Conservation (phyloP, 495 filamentous ascomycete species). For the Staphylotrichum tortipilum region DNA sequence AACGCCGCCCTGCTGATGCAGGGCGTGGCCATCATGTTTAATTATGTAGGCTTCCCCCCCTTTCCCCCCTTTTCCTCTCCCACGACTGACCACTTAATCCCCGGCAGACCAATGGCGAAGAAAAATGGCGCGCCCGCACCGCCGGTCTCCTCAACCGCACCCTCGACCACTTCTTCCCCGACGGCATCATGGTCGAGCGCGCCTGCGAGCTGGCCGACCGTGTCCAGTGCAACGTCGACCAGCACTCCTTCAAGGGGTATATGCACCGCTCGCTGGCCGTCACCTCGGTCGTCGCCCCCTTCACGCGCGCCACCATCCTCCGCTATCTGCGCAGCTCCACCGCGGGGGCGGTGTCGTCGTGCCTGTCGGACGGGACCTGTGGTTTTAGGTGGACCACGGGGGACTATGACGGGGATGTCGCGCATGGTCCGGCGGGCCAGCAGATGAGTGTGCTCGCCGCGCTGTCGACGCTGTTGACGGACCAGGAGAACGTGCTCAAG, state of each 20-base stretch:
- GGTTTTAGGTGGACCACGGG: conserved; percentile 51
- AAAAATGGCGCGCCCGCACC: conserved; percentile 45
- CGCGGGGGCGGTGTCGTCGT: conserved; percentile 55
- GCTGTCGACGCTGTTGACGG: conserved; percentile 45
- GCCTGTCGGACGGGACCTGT: conserved; percentile 55
- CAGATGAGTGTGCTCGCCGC: conserved; percentile 61
- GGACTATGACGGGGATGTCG: conserved; percentile 45
- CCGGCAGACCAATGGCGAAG: conserved; percentile 33
- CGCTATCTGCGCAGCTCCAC: conserved; percentile 56
- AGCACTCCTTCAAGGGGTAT: conserved; percentile 84
- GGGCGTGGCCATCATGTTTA: conserved; percentile 63
- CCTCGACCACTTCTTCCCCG: conserved; percentile 46
- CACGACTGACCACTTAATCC: conserved; percentile 1
- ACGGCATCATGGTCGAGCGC: conserved; percentile 52
- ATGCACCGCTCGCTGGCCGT: conserved; percentile 69
- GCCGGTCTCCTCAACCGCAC: conserved; percentile 46
- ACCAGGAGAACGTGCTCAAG: conserved; percentile 12
- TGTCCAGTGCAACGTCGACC: conserved; percentile 58
- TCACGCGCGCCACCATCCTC: conserved; percentile 51
- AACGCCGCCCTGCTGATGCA: conserved; percentile 61
- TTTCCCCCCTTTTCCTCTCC: not conserved
- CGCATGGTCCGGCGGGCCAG: conserved; percentile 47
- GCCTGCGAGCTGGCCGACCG: conserved; percentile 50
- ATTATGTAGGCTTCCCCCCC: conserved; percentile 37
- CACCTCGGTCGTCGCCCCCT: conserved; percentile 62